A percentile compares a stretch with the other conserved stretches of the same genome.
Evolutionary conservation across 2,329 filamentous ascomycete species (phyloP).

Genomic region (Hypoxylon sp.): DNA sequence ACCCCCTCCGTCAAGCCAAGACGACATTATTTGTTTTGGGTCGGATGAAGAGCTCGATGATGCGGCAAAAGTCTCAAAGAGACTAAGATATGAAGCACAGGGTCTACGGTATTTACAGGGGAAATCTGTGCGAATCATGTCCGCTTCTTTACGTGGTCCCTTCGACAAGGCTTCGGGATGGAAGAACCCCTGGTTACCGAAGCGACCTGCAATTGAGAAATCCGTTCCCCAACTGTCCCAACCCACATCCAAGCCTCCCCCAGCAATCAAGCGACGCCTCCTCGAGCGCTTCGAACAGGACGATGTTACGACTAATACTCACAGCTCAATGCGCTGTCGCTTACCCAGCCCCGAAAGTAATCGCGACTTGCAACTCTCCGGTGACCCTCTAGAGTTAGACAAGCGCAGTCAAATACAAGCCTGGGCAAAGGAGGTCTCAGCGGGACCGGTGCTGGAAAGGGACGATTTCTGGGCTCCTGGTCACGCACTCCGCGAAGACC

Average conservation of each 20-base stretch:
- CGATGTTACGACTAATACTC: conserved; percentile 27
- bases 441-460: conserved; percentile 39
- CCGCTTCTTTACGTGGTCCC: conserved; percentile 73
- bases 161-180: conserved; percentile 67
- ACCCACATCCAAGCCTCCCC: conserved; percentile 18
- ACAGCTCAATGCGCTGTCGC: conserved; percentile 57
- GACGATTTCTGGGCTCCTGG: conserved; percentile 53
- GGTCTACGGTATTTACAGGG: conserved; percentile 72
- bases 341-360: conserved; percentile 57
- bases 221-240: conserved; percentile 4
- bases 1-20: conserved; percentile 49
- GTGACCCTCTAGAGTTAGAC: conserved; percentile 37
- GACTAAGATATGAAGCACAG: conserved; percentile 70
- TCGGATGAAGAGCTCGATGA: conserved; percentile 71
- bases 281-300: conserved; percentile 27
- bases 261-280: conserved; percentile 26
- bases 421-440: conserved; percentile 48
- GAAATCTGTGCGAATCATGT: conserved; percentile 68
- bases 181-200: conserved; percentile 67
- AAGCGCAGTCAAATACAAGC: conserved; percentile 47
- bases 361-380: conserved; percentile 43
- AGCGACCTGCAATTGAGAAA: conserved; percentile 22
- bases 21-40: conserved; percentile 68
- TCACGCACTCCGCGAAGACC: conserved; percentile 11
- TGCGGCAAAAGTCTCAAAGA: conserved; percentile 63